A percentile compares a stretch with the other conserved stretches of the same genome.
Conservation (phyloP, 768 basidiomycete genomes). For the Gloeostereum incarnatum region DNA sequence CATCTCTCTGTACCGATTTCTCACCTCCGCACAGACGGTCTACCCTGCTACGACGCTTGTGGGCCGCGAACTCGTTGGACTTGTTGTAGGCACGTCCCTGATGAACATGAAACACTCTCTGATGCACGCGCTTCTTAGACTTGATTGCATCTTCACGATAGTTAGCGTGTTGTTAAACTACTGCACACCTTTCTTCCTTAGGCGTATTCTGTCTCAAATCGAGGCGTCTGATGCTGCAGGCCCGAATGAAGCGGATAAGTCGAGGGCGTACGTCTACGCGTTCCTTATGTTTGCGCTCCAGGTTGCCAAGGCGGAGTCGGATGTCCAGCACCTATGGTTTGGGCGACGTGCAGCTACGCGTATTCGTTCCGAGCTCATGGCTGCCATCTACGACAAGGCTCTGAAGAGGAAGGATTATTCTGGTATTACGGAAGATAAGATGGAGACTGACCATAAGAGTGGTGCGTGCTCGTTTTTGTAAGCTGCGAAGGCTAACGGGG, state of each 20-base stretch:
- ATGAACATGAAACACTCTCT: neutral
- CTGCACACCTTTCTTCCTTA: slow-evolving; percentile 69
- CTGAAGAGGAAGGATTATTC: slow-evolving; percentile 78
- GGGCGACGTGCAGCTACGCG: slow-evolving; percentile 68
- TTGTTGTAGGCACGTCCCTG: slow-evolving; percentile 25
- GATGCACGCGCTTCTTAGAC: slow-evolving; percentile 16
- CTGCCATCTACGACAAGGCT: slow-evolving; percentile 82
- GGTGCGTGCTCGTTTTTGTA: too few species aligned
- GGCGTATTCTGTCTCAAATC: slow-evolving; percentile 34
- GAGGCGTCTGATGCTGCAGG: slow-evolving; percentile 38
- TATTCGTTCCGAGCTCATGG: slow-evolving; percentile 74
- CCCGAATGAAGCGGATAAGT: slow-evolving; percentile 38
- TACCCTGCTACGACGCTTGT: slow-evolving; percentile 32
- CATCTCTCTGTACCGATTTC: neutral
- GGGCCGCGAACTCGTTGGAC: slow-evolving; percentile 37
- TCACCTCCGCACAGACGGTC: slow-evolving; percentile 16
- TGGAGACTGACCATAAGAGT: slow-evolving; percentile 8
- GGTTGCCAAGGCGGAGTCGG: slow-evolving; percentile 53
- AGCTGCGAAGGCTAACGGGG: too few species aligned
- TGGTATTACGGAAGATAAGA: slow-evolving; percentile 45
- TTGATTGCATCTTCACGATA: slow-evolving; percentile 63
- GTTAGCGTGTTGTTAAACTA: slow-evolving; percentile 72
- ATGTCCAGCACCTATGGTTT: slow-evolving; percentile 73
- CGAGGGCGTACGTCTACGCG: slow-evolving; percentile 71
- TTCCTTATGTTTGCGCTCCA: slow-evolving; percentile 62